Evolutionary conservation across 1,139 yeast genomes (phyloP).

Genomic region (Nadsonia commutata): DNA sequence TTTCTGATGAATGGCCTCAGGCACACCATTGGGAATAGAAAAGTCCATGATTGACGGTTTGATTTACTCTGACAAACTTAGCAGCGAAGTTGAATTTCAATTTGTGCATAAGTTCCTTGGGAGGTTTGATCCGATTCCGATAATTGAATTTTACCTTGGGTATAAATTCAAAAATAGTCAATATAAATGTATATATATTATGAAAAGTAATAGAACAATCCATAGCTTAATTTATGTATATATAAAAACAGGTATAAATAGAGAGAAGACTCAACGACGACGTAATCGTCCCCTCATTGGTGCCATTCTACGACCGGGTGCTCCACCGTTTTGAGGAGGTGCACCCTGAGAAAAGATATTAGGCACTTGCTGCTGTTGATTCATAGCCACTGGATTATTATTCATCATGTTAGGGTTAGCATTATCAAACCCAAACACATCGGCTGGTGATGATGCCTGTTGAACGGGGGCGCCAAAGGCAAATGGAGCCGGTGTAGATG

Average conservation of each 20-base stretch:
- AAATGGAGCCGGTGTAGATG: not conserved
- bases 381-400: not conserved
- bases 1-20: slow-evolving; percentile 23
- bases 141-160: too few species aligned
- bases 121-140: too few species aligned
- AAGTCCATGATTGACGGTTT: slow-evolving; percentile 22
- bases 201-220: too few species aligned
- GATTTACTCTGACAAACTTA: too few species aligned
- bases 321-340: not conserved
- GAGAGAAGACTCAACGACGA: not conserved
- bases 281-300: not conserved
- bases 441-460: not conserved
- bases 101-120: too few species aligned
- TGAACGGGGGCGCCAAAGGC: not conserved
- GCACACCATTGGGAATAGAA: slow-evolving; percentile 28
- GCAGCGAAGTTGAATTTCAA: too few species aligned
- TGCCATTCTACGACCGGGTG: not conserved
- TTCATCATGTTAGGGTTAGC: too few species aligned
- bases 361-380: not conserved
- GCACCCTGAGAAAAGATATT: not conserved
- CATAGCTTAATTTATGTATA: too few species aligned
- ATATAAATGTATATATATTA: too few species aligned
- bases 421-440: not conserved
- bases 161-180: too few species aligned
- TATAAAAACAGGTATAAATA: too few species aligned